Conservation (phyloP, 108 stramenopile species). For the Phaeodactylum tricornutum region DNA sequence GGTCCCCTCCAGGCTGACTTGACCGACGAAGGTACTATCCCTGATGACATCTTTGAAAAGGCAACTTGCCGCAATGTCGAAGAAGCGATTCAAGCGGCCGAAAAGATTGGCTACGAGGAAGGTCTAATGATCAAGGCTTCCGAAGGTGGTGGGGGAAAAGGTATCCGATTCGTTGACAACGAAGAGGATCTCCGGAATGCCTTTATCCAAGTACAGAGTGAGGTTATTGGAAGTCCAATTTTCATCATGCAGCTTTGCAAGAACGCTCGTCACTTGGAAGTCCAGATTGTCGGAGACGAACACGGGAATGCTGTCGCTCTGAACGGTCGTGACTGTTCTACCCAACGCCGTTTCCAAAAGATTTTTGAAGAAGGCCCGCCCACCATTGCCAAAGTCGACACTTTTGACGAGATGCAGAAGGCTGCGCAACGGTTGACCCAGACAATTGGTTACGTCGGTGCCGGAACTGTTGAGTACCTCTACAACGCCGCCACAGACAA, state of each 20-base stretch:
- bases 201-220: slow-evolving; percentile 86
- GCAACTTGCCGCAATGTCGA: slow-evolving; percentile 84
- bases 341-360: slow-evolving; percentile 98
- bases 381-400: slow-evolving; percentile 68
- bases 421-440: slow-evolving; percentile 92
- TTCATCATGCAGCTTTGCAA: slow-evolving; percentile 98
- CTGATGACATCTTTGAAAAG: slow-evolving; percentile 87
- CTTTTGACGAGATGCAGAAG: slow-evolving; percentile 89
- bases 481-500: slow-evolving; percentile 90
- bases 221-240: slow-evolving; percentile 93
- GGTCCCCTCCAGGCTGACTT: slow-evolving; percentile 86
- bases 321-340: slow-evolving; percentile 95
- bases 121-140: slow-evolving; percentile 98
- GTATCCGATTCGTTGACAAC: slow-evolving; percentile 94
- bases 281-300: slow-evolving; percentile 97
- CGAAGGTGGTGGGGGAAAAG: slow-evolving; percentile 98
- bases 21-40: slow-evolving; percentile 92
- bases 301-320: slow-evolving; percentile 95
- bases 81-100: slow-evolving; percentile 88
- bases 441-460: slow-evolving; percentile 94
- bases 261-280: slow-evolving; percentile 96
- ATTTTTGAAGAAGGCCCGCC: slow-evolving; percentile 98
- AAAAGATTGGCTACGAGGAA: slow-evolving; percentile 90
- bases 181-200: slow-evolving; percentile 77
- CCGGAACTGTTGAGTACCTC: slow-evolving; percentile 98